A percentile compares a stretch with the other conserved stretches of the same genome.
These are phyloP conservation scores for Mucor velutinosus DNA, from an alignment of 371 early-diverging fungal species.

Conservation along the genomic window DNA sequence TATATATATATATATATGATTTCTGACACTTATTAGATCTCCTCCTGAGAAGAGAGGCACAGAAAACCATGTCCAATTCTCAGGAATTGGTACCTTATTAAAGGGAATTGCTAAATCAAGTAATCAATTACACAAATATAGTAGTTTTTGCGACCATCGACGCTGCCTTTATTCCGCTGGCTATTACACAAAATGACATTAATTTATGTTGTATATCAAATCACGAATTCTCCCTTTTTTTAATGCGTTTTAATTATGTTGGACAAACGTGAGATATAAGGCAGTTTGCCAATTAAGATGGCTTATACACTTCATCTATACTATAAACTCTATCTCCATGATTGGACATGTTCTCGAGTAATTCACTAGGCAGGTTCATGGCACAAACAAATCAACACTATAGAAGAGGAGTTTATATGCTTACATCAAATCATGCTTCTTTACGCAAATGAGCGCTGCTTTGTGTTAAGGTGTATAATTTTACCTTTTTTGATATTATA, in stretches of 20 bases:
- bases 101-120: background rate
- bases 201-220: background rate
- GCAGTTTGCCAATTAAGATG: background rate
- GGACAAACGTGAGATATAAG: background rate
- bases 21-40: background rate
- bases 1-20: background rate
- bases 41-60: background rate
- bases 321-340: background rate
- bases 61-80: background rate
- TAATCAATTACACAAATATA: background rate
- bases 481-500: background rate
- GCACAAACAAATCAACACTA: background rate
- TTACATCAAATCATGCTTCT: background rate
- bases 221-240: background rate
- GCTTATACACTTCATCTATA: background rate
- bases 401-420: background rate
- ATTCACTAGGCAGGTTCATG: background rate
- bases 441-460: background rate
- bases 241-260: background rate
- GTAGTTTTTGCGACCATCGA: background rate
- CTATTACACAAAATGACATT: background rate
- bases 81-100: background rate
- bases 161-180: background rate
- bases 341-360: background rate
- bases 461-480: background rate